Base-by-base conservation (phyloP, 1,139 yeast genomes). In the Debaryomyces psychrophilus region DNA sequence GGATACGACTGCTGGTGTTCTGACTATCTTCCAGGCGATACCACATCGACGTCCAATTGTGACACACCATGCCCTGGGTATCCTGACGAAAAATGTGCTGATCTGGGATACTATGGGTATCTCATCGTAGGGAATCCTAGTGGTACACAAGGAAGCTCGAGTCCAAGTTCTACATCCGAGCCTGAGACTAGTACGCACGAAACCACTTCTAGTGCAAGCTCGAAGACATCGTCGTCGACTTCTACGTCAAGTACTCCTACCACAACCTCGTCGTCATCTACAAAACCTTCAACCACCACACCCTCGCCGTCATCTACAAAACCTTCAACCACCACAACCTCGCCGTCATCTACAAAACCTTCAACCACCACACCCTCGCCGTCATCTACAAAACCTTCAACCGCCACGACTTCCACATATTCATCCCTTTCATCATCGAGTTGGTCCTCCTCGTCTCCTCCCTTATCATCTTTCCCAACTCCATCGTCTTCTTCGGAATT, bases 1-100 rank as follows among this genome's bases (percentile, higher is more conserved):
- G 71, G 68, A 20, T 55, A 65, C 44, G 50, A 70, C 42, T 85
- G 90, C 62, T 85, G 84, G 81, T 85, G 90, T 58, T 73, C 87
- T 8, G 72, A 83, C 57, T 58, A 62, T 31, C 64, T 77, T 4
- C 88, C 89, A 0, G 69, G 58, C 2, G 57, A 59, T 25, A 67
- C 77, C 1, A 63, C 65, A 1, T 55, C 59, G 31, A 45, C 62
- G 31, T 45, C 60, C 27, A 53, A 70, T 20, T 85, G 90, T 64
- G 58, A 67, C 34, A 62, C 60, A 2, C 57, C 62, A 1, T 85
- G 90, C 62, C 87, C 87, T 0, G 81, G 82, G 0, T 76, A 51
- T 50, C 61, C 62, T 26, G 47, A 46, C 46, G 74, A 71, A 46
- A 49, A 55, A 43, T 73, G 77, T 63, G 76, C 69, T 23, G 57